Evolutionary conservation across 208 protist species (phyloP), one percentile per base, ranked within the genome.

Genomic region (Leishmania tropica): DNA sequence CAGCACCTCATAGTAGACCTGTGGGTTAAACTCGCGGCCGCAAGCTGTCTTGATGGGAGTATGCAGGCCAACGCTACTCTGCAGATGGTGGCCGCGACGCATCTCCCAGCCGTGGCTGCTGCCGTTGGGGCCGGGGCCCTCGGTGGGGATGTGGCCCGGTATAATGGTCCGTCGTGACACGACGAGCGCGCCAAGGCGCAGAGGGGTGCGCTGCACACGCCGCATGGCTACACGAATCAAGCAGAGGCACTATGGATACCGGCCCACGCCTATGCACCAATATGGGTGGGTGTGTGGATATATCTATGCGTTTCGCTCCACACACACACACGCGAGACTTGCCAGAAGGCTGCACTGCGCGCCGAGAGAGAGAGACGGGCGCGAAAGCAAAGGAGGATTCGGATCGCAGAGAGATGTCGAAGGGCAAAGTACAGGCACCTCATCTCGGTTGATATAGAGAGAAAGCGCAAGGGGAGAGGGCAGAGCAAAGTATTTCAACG

Each of bases 1-100:
- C 58, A 97, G 79, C 45, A 96, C 84, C 80, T 97, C 94, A 81
- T 96, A 89, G 83, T 96, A 96, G 13, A 94, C 67, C 79, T 95
- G 88, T 24, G 92, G 90, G 79, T 95, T 89, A 74, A 97, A 97
- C n/a, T 79, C 80, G 28, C 94, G 92, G 17, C 94, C 94, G 79
- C 94, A 97, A 24, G 94, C 94, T 28, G 94, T 97, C 65, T 79
- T 70, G 37, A 93, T 90, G 4, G 91, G 79, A 3, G 80, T 87
- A 84, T 95, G 92, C 35, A 95, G 87, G 8, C 92, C 92, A 0
- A 94, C 84, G 71, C 91, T 96, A 81, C 88, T 94, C 56, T 94
- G 88, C 54, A 97, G 83, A 76, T 96, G 94, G 51, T 97, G 94
- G 15, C 90, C 90, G 54, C 89, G 87, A 10, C 86, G 91, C 78